Evolutionary conservation across 441 rosid species (phyloP).

Genomic region (Adansonia madagascariensis): DNA sequence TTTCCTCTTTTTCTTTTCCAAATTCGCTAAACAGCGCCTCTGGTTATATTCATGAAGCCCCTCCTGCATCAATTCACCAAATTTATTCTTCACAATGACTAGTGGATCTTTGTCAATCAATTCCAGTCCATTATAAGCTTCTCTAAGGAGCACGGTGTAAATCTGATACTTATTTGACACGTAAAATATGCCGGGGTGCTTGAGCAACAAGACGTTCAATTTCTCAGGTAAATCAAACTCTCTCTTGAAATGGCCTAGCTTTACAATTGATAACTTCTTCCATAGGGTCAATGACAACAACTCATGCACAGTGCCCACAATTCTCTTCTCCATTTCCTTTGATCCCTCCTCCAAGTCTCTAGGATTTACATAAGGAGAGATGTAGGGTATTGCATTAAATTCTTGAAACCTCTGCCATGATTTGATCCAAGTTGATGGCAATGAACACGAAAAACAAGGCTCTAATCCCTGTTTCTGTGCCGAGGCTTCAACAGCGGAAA

Average conservation of each 20-base stretch:
- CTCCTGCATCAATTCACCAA: constrained; percentile 88
- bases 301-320: constrained; percentile 73
- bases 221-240: constrained; percentile 77
- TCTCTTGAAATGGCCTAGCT: constrained; percentile 79
- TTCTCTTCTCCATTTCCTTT: constrained; percentile 80
- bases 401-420: constrained; percentile 73
- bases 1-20: constrained; percentile 69
- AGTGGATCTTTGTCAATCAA: constrained; percentile 83
- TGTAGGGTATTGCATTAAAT: constrained; percentile 70
- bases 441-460: constrained; percentile 64
- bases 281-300: constrained; percentile 71
- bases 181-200: constrained; percentile 81
- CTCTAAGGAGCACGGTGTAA: constrained; percentile 82
- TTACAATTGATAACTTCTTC: constrained; percentile 81
- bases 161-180: constrained; percentile 82
- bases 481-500: constrained; percentile 71
- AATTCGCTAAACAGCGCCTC: constrained; percentile 53
- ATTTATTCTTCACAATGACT: constrained; percentile 77
- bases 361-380: constrained; percentile 65
- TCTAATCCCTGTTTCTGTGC: constrained; percentile 50
- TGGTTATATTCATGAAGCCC: constrained; percentile 78
- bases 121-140: constrained; percentile 74
- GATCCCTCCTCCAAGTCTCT: constrained; percentile 54
- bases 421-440: constrained; percentile 78
- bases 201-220: constrained; percentile 71